Base-by-base conservation (phyloP, 2,329 filamentous ascomycete genomes). In the Sordariomycetes sp. region DNA sequence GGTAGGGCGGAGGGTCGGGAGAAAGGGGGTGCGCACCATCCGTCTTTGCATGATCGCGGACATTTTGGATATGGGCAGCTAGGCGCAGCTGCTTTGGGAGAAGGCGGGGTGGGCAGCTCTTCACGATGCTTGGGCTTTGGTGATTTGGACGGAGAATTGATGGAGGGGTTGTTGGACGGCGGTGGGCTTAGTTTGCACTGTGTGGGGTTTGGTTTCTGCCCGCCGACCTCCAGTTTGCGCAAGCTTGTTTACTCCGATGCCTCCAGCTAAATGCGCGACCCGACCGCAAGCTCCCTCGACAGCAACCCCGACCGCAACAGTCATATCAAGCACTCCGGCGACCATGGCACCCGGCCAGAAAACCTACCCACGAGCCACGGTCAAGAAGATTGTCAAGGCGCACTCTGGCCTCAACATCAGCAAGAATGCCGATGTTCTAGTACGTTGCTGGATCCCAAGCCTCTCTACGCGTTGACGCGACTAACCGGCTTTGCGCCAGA, bases 351-450 rank as follows among this genome's bases (percentile, higher is more conserved):
- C 81, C 14, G 78, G 83, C 24, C 85, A 87, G 67, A 93, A 90
- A 65, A 77, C 89, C 16, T 96, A 96, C 67, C 91, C 91, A 12
- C 86, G 91, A 62, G 85, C 83, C 20, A 94, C 89, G 0, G 79
- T 96, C 65, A 94, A 91, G 72, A 92, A 91, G 71, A 93, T 95
- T 60, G 79, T 95, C 66, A 96, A 96, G 73, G 90, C 90, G 20
- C 90, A 96, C 71, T 88, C 90, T 10, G 87, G 89, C 62, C 85
- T 86, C 68, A 87, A 81, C 62, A 72, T 96, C 62, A 90, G 86
- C 76, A 94, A 90, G 72, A 92, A 94, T 71, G 88, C 86, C 34
- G 92, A 96, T 72, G 85, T 95, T 59, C 77, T 93, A 74, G 90
- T 95, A 34, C 18, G 52, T 34, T 32, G 18, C 18, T 14, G 16